Base-by-base conservation (phyloP, 129 eudicot species). In the carrot (Daucus carota) region DNA sequence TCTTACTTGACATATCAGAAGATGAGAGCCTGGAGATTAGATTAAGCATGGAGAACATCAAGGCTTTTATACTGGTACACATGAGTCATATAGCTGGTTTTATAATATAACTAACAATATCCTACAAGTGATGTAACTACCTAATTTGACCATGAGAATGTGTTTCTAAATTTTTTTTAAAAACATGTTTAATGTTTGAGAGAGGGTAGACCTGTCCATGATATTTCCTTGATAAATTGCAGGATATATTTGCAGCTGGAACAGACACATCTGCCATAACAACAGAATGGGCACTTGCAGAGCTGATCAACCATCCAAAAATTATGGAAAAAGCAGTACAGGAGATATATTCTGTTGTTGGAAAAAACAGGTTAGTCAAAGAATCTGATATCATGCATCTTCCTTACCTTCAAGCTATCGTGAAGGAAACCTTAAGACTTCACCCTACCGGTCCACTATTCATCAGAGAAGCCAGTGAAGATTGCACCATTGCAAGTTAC, bases 371-470 rank as follows among this genome's bases (percentile, higher is more conserved):
- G 66, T 70, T 91, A 31, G 75, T 91, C 28, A 73, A 88, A 54
- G 63, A 54, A 54, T 54, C 63, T n/a, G 63, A 54, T n/a, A 54
- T 54, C 20, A 15, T 54, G 15, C 31, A n/a, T 54, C 63, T 54
- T 54, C 63, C 63, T 8, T 54, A n/a, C 63, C 63, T 54, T 54
- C 94, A 91, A 85, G 81, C 94, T 54, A 85, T 91, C 8, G 83
- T 91, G 22, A 91, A 91, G 52, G 96, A 91, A 83, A 83, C 91
- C 1, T 75, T 90, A 72, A 73, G 96, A 52, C 88, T 90, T 20
- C 92, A 90, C 77, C 85, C 96, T 5, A 75, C 96, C 0, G 83
- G 82, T 70, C 92, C 96, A 11, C 20, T 90, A 76, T 81, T 86
- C 4, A 28, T 74, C 17, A 76, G 97, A 76, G 90, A 54, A 54